A percentile compares a stretch with the other conserved stretches of the same genome.
Evolutionary conservation across 306 rosid genomes (phyloP).

Genomic region (Nissolia schottii): DNA sequence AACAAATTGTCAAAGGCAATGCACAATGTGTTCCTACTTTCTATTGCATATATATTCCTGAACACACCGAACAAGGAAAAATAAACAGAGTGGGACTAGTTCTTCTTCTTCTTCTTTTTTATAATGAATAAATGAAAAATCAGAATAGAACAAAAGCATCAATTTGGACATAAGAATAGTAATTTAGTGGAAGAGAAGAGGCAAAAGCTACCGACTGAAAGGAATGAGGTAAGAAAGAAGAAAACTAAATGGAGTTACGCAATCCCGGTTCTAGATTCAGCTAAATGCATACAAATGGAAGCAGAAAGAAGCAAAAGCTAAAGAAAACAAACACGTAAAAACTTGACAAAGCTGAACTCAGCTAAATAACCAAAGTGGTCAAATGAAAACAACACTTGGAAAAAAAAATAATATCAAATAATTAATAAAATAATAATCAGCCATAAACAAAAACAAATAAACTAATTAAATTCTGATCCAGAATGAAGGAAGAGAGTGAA

Average conservation of each 20-base stretch:
- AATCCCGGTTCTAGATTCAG: background rate
- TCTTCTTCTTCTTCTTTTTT: background rate
- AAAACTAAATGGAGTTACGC: background rate
- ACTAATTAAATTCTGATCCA: constrained; percentile 16
- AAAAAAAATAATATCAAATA: background rate
- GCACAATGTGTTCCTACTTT: background rate
- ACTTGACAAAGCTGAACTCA: constrained; percentile 17
- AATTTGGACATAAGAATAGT: background rate
- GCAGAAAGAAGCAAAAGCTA: background rate
- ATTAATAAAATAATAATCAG: background rate
- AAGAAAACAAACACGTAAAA: constrained; percentile 9
- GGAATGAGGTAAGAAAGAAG: constrained; percentile 33
- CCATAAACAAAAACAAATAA: constrained; percentile 7
- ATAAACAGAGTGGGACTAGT: background rate
- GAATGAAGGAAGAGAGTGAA: background rate
- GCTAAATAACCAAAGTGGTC: constrained; percentile 3
- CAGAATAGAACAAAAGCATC: constrained; percentile 5
- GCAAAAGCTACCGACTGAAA: constrained; percentile 33
- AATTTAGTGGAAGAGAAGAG: constrained; percentile 15
- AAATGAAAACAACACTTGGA: background rate
- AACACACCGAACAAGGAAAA: background rate
- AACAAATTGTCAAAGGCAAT: constrained; percentile 20
- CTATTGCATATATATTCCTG: background rate
- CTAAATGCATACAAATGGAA: constrained; percentile 9
- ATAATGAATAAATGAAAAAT: background rate